Evolutionary conservation across 805 yeast species (phyloP).

Genomic region (Wickerhamiella cacticola): DNA sequence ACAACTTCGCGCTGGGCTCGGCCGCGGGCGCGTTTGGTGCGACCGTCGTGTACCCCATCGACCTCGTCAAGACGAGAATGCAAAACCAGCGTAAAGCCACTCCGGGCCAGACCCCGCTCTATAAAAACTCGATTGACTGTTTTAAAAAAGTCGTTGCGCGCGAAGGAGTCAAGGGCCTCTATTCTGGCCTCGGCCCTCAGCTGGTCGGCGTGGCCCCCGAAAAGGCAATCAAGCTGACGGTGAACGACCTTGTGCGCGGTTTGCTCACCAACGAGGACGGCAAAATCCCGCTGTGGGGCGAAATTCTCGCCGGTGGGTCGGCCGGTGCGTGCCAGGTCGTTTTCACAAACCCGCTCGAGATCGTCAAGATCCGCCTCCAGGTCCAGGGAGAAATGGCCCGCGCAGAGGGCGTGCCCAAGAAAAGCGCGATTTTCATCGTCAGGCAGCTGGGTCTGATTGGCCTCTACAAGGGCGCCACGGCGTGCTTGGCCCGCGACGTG

Average conservation of each 20-base stretch:
- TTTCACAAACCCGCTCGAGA: slow-evolving; percentile 91
- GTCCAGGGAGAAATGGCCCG: slow-evolving; percentile 68
- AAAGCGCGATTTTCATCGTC: slow-evolving; percentile 59
- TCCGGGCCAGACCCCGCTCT: slow-evolving; percentile 36
- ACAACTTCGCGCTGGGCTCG: slow-evolving; percentile 82
- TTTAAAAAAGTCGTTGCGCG: slow-evolving; percentile 57
- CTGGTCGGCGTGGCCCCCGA: slow-evolving; percentile 97
- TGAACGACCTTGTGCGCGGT: slow-evolving; percentile 76
- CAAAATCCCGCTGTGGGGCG: slow-evolving; percentile 44
- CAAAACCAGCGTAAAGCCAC: slow-evolving; percentile 77
- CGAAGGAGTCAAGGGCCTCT: slow-evolving; percentile 78
- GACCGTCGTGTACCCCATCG: slow-evolving; percentile 94
- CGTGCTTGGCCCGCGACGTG: slow-evolving; percentile 87
- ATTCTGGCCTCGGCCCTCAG: slow-evolving; percentile 90
- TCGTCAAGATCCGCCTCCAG: slow-evolving; percentile 88
- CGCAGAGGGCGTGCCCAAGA: slow-evolving; percentile 29
- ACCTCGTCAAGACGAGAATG: slow-evolving; percentile 91
- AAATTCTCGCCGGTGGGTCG: slow-evolving; percentile 75
- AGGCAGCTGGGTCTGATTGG: slow-evolving; percentile 72
- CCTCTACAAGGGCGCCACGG: slow-evolving; percentile 79
- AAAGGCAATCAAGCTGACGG: slow-evolving; percentile 91
- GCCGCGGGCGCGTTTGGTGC: slow-evolving; percentile 98
- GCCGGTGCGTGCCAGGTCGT: slow-evolving; percentile 97
- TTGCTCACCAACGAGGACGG: slow-evolving; percentile 49
- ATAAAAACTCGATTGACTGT: slow-evolving; percentile 77